phyloP scores from a whole-genome alignment of 2,329 filamentous ascomycete genomes.

The Nigrograna mackinnonii region DNA sequence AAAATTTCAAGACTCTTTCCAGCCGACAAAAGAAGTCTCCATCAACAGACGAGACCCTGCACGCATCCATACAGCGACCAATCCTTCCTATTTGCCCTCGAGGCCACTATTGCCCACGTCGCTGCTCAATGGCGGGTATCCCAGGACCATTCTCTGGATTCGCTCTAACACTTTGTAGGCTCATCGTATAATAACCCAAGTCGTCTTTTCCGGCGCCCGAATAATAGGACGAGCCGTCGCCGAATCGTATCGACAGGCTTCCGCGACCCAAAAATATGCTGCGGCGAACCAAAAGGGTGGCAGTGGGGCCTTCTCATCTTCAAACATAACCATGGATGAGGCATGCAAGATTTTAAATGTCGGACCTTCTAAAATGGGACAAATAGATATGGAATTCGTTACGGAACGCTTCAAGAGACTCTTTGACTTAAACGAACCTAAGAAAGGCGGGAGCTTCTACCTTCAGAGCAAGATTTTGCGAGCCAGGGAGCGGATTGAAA shows the following conservation, averaged over 20 bases:
- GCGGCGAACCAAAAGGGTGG: slow-evolving; percentile 69
- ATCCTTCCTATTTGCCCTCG: no score
- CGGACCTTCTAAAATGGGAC: slow-evolving; percentile 78
- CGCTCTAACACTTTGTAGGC: slow-evolving; percentile 61
- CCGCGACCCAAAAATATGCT: slow-evolving; percentile 81
- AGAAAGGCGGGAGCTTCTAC: slow-evolving; percentile 97
- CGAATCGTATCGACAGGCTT: slow-evolving; percentile 94
- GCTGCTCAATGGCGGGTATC: slow-evolving; percentile 33
- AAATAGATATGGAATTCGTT: slow-evolving; percentile 77
- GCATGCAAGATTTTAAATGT: slow-evolving; percentile 98
- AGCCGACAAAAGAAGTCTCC: no score
- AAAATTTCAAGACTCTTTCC: no score
- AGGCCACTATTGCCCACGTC: no score
- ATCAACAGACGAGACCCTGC: no score
- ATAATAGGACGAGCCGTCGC: slow-evolving; percentile 91
- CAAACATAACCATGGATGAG: slow-evolving; percentile 90
- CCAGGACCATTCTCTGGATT: no score
- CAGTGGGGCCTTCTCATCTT: slow-evolving; percentile 62
- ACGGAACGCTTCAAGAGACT: slow-evolving; percentile 89
- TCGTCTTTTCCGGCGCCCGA: slow-evolving; percentile 86
- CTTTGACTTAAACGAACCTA: slow-evolving; percentile 91
- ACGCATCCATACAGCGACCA: no score
- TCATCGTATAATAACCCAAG: slow-evolving; percentile 91
- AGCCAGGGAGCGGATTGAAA: slow-evolving; percentile 88
- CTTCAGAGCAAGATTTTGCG: slow-evolving; percentile 95